These are phyloP conservation scores for Xylaria sp. DNA, from an alignment of 2,329 filamentous ascomycete genomes.

Conservation along the genomic window DNA sequence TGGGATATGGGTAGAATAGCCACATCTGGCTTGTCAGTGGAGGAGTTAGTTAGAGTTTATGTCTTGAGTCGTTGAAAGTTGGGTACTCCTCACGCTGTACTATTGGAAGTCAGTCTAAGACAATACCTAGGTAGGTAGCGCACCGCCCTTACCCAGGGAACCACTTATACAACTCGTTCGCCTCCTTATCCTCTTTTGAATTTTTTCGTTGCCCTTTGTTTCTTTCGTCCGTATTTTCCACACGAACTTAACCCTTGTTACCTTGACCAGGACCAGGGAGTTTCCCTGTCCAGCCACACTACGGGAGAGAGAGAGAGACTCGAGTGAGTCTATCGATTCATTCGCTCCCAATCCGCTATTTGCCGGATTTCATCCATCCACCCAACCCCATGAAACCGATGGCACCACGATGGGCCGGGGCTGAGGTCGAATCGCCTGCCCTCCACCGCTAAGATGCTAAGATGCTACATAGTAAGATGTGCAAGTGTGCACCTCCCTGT, in stretches of 20 bases:
- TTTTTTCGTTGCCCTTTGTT: background rate
- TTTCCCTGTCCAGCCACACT: constrained; percentile 7
- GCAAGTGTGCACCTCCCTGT: constrained; percentile 27
- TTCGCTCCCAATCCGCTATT: constrained; percentile 21
- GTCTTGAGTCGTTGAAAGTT: constrained; percentile 11
- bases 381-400: constrained; percentile 49
- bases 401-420: constrained; percentile 47
- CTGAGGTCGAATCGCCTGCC: constrained; percentile 25
- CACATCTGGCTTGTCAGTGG: too few relatives aligned
- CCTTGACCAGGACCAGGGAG: background rate
- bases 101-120: background rate
- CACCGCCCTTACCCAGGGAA: background rate
- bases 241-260: background rate
- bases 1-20: background rate
- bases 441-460: constrained; percentile 30
- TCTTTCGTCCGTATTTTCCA: background rate
- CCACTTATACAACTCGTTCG: constrained; percentile 4
- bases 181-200: background rate
- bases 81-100: background rate
- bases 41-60: background rate
- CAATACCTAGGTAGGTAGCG: background rate
- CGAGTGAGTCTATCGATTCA: constrained; percentile 48
- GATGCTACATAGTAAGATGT: too few relatives aligned
- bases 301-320: constrained; percentile 37
- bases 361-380: constrained; percentile 5